A percentile compares a stretch with the other conserved stretches of the same genome.
These are phyloP conservation scores for Alternaria alternata DNA, from an alignment of 2,329 filamentous ascomycete genomes.

Conservation along the genomic window DNA sequence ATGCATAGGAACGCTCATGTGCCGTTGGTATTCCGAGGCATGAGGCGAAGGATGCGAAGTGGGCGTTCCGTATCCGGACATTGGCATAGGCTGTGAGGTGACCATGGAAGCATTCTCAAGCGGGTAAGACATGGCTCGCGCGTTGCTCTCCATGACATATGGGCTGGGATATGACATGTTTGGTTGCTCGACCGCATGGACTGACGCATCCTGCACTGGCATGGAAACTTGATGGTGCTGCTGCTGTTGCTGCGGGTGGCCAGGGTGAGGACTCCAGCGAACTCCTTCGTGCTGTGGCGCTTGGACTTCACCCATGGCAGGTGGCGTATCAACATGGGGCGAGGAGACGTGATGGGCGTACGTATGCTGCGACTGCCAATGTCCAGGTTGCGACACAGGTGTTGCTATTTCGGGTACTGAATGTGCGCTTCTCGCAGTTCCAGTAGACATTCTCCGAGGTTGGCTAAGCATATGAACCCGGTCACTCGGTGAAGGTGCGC, in stretches of 20 bases:
- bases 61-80: conserved; percentile 49
- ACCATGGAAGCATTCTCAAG: conserved; percentile 49
- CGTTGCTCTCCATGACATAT: conserved; percentile 50
- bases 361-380: conserved; percentile 48
- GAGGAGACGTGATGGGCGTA: conserved; percentile 46
- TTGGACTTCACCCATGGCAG: conserved; percentile 40
- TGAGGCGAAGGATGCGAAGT: conserved; percentile 50
- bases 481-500: conserved; percentile 50
- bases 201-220: conserved; percentile 42
- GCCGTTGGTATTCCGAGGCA: conserved; percentile 48
- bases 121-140: conserved; percentile 51
- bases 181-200: conserved; percentile 41
- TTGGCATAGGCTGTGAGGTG: conserved; percentile 48
- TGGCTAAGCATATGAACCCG: conserved; percentile 51
- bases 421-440: conserved; percentile 49
- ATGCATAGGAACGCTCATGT: conserved; percentile 49
- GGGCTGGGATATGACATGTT: conserved; percentile 46
- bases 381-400: conserved; percentile 46
- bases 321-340: conserved; percentile 45
- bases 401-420: conserved; percentile 49
- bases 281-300: conserved; percentile 38
- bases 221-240: conserved; percentile 47
- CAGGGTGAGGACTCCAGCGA: conserved; percentile 46
- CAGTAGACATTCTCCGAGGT: conserved; percentile 48
- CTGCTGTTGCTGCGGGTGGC: conserved; percentile 47